Evolutionary conservation across 208 protist genomes (phyloP).

Genomic region (Strigomonas culicis): DNA sequence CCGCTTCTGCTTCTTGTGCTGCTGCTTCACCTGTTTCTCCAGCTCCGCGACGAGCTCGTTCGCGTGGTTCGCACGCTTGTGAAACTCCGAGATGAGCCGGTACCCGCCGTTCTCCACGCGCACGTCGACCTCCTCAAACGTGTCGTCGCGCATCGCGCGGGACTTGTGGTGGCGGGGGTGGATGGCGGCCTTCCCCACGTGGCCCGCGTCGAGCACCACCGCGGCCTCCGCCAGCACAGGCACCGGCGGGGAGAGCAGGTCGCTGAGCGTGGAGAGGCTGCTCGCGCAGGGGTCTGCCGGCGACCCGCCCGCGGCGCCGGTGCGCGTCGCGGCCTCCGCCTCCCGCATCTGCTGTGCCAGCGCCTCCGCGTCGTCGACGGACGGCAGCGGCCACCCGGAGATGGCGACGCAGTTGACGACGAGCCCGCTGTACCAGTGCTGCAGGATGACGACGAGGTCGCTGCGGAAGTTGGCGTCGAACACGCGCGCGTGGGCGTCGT

Average conservation of each 20-base stretch:
- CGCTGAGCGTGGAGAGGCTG: background rate
- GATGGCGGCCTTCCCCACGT: background rate
- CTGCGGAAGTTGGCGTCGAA: slow-evolving; percentile 65
- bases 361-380: slow-evolving; percentile 22
- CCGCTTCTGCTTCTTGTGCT: slow-evolving; percentile 15
- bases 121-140: slow-evolving; percentile 59
- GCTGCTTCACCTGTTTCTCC: slow-evolving; percentile 31
- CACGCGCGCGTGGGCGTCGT: slow-evolving; percentile 64
- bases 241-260: background rate
- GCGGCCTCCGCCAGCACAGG: background rate
- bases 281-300: background rate
- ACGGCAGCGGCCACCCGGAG: slow-evolving; percentile 53
- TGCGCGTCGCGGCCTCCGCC: background rate
- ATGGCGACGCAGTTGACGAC: slow-evolving; percentile 55
- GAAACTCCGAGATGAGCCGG: slow-evolving; percentile 60
- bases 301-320: background rate
- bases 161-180: background rate
- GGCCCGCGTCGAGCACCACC: background rate
- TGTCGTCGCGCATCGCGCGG: slow-evolving; percentile 19
- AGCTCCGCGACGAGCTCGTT: slow-evolving; percentile 50
- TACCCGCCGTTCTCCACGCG: slow-evolving; percentile 65
- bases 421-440: slow-evolving; percentile 77
- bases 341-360: background rate
- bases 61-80: slow-evolving; percentile 57
- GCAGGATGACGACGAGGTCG: slow-evolving; percentile 66